Conservation (phyloP, 2,329 filamentous ascomycete genomes). For the Fusarium devonianum region DNA sequence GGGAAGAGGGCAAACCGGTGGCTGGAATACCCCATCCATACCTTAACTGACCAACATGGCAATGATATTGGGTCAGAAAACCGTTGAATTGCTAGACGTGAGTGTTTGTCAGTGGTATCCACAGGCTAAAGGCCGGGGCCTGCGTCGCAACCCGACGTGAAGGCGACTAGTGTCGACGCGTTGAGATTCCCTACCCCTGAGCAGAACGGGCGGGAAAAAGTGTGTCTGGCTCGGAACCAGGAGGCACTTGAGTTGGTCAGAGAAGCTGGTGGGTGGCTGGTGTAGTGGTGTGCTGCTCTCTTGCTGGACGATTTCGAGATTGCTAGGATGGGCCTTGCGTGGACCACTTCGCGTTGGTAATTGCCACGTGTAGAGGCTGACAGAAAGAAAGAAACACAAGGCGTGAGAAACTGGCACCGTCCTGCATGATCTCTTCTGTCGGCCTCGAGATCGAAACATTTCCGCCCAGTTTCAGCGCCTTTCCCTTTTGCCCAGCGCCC, state of each 20-base stretch:
- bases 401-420: not conserved
- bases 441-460: not conserved
- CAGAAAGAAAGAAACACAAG: conserved; percentile 13
- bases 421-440: not conserved
- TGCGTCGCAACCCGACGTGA: conserved; percentile 14
- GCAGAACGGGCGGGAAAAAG: conserved; percentile 13
- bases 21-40: conserved; percentile 1
- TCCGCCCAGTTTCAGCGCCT: not conserved
- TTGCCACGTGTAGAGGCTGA: not conserved
- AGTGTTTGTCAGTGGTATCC: conserved; percentile 6
- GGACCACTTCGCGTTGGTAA: conserved; percentile 7
- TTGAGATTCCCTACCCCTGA: conserved; percentile 27
- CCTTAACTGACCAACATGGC: no score
- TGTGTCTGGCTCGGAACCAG: conserved; percentile 15
- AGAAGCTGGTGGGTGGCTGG: conserved; percentile 21
- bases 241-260: conserved; percentile 17
- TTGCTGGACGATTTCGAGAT: conserved; percentile 8
- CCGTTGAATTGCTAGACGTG: not conserved
- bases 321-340: conserved; percentile 8
- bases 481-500: not conserved
- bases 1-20: no score
- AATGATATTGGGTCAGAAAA: conserved; percentile 1
- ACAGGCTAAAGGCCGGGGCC: not conserved
- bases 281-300: conserved; percentile 14
- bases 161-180: conserved; percentile 17